phyloP scores from a whole-genome alignment of 2,329 filamentous ascomycete species.

The Delphinella strobiligena region DNA sequence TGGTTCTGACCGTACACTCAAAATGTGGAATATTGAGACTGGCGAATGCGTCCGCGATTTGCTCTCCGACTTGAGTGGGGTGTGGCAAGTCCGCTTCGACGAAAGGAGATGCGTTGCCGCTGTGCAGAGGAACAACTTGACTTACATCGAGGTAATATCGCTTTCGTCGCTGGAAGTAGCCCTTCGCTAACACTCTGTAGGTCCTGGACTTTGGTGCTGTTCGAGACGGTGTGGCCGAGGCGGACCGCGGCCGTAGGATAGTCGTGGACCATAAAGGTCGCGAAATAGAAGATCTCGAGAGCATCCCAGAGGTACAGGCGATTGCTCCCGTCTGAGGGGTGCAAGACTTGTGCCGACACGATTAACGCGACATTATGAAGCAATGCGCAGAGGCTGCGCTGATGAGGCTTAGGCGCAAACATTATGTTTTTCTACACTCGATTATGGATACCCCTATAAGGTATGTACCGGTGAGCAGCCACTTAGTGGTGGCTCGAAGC shows the following conservation, averaged over 20 bases:
- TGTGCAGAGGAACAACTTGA: slow-evolving; percentile 82
- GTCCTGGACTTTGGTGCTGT: slow-evolving; percentile 95
- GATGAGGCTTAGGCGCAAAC: neutral
- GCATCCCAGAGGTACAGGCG: slow-evolving; percentile 1
- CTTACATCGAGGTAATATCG: slow-evolving; percentile 79
- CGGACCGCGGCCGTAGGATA: slow-evolving; percentile 68
- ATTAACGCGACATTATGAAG: neutral
- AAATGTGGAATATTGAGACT: slow-evolving; percentile 95
- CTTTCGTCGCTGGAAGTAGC: neutral
- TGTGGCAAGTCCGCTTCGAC: slow-evolving; percentile 99
- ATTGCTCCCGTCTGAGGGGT: neutral
- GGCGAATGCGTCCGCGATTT: slow-evolving; percentile 89
- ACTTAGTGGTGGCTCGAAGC: neutral
- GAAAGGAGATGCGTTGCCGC: slow-evolving; percentile 90
- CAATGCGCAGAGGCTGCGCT: too few species aligned
- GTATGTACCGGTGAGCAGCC: neutral
- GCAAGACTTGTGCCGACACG: too few species aligned
- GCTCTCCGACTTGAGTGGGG: slow-evolving; percentile 84
- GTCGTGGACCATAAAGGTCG: slow-evolving; percentile 32
- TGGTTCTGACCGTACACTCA: slow-evolving; percentile 86
- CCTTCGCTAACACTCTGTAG: slow-evolving; percentile 39
- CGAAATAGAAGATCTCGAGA: slow-evolving; percentile 22
- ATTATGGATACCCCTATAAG: neutral
- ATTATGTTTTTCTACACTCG: neutral
- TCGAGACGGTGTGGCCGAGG: slow-evolving; percentile 69